Evolutionary conservation across 805 yeast species (phyloP).

Genomic region (Ogataea wickerhamii): DNA sequence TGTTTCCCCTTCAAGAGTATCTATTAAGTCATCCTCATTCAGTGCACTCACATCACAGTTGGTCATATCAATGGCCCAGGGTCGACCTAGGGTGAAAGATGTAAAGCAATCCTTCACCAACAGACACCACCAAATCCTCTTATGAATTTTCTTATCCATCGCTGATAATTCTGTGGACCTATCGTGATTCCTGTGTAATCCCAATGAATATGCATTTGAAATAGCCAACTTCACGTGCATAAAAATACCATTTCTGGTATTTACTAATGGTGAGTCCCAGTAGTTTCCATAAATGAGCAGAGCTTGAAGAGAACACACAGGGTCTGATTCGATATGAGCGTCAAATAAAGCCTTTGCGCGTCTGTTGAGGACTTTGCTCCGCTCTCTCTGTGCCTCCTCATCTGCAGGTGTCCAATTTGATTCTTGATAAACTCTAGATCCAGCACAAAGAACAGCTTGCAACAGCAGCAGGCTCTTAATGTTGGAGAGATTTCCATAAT

Average conservation of each 20-base stretch:
- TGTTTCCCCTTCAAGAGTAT: slow-evolving; percentile 47
- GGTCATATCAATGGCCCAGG: slow-evolving; percentile 60
- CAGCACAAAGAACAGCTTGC: slow-evolving; percentile 67
- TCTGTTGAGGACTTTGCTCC: slow-evolving; percentile 51
- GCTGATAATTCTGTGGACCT: slow-evolving; percentile 8
- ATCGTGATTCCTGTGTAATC: slow-evolving; percentile 55
- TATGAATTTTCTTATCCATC: slow-evolving; percentile 43
- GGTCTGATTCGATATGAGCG: slow-evolving; percentile 63
- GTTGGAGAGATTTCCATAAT: slow-evolving; percentile 50
- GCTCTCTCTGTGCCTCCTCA: slow-evolving; percentile 36
- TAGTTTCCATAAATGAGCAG: slow-evolving; percentile 59
- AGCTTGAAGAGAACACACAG: slow-evolving; percentile 58
- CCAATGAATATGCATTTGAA: slow-evolving; percentile 69
- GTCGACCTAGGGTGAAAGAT: slow-evolving; percentile 70
- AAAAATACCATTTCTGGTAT: slow-evolving; percentile 60
- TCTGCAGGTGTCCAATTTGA: slow-evolving; percentile 46
- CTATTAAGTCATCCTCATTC: slow-evolving; percentile 58
- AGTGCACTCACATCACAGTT: slow-evolving; percentile 82
- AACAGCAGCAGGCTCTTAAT: slow-evolving; percentile 60
- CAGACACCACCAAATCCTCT: slow-evolving; percentile 75
- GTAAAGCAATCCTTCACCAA: slow-evolving; percentile 64
- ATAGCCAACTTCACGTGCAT: slow-evolving; percentile 65
- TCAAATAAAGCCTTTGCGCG: slow-evolving; percentile 76
- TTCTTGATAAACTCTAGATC: slow-evolving; percentile 57
- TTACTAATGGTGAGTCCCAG: slow-evolving; percentile 73